These are phyloP conservation scores for Kitagawia praeruptora DNA, from an alignment of 129 eudicot species.

Conservation along the genomic window DNA sequence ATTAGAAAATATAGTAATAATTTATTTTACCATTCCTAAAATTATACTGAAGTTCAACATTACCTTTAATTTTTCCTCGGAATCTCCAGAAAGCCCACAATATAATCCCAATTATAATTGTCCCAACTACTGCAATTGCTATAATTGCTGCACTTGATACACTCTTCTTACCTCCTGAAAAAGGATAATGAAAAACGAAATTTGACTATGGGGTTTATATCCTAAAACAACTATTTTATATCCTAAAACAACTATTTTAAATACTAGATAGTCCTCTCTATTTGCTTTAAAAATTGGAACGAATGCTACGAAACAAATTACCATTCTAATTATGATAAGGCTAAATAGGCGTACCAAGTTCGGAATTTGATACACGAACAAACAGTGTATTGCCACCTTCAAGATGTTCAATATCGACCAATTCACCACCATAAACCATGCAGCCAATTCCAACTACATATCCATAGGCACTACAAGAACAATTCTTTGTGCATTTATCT, in stretches of 20 bases:
- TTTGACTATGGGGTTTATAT: background rate
- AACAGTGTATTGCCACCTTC: conserved; percentile 38
- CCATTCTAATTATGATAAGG: background rate
- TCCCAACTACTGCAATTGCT: conserved; percentile 23
- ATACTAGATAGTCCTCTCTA: background rate
- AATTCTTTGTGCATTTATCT: conserved; percentile 40
- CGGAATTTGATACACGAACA: conserved; percentile 47
- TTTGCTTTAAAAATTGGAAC: background rate
- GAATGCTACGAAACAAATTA: background rate
- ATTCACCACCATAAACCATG: conserved; percentile 51
- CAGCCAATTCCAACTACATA: conserved; percentile 49
- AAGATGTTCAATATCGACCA: conserved; percentile 51
- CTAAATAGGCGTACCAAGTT: conserved; percentile 38
- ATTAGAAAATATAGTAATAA: background rate
- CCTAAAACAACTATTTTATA: background rate
- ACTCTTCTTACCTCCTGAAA: conserved; percentile 25
- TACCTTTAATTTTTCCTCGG: conserved; percentile 34
- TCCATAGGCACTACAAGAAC: conserved; percentile 59
- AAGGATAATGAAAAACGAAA: background rate
- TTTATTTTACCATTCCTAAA: background rate
- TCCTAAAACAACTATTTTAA: no score
- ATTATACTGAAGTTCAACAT: background rate
- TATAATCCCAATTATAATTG: conserved; percentile 24
- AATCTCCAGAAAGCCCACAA: conserved; percentile 34
- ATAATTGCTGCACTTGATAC: conserved; percentile 20